These are phyloP conservation scores for Avena eriantha DNA, from an alignment of 176 grass and related monocot species.

Conservation along the genomic window DNA sequence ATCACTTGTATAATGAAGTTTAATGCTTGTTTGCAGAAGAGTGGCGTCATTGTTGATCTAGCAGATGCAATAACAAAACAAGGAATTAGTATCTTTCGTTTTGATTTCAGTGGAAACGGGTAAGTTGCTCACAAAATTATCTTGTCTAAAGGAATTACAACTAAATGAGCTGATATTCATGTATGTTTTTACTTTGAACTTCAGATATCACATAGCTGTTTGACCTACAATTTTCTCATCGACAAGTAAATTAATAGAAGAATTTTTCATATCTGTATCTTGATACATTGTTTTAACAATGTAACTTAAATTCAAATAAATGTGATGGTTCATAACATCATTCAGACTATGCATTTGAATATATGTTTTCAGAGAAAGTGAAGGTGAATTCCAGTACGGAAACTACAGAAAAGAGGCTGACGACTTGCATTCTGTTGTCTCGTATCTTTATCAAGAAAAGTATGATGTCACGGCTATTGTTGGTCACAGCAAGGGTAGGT, in stretches of 20 bases:
- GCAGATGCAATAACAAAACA: constrained; percentile 59
- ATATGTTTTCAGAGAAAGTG: constrained; percentile 62
- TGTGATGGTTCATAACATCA: constrained; percentile 19
- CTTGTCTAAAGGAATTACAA: constrained; percentile 8
- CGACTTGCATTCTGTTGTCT: constrained; percentile 66
- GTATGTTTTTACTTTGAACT: constrained; percentile 6
- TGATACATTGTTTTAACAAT: not conserved
- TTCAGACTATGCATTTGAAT: not conserved
- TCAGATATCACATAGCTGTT: constrained; percentile 1
- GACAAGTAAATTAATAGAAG: not conserved
- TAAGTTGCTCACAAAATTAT: constrained; percentile 42
- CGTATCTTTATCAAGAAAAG: constrained; percentile 57
- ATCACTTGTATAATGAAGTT: not conserved
- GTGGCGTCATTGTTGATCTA: constrained; percentile 65
- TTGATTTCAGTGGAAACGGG: constrained; percentile 99
- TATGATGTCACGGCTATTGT: constrained; percentile 67
- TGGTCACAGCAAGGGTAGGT: constrained; percentile 86
- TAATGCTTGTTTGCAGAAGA: constrained; percentile 55
- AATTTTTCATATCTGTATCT: not conserved
- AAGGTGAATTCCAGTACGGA: constrained; percentile 75
- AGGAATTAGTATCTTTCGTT: constrained; percentile 71
- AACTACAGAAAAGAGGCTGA: constrained; percentile 72
- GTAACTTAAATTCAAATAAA: not conserved
- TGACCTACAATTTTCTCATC: not conserved
- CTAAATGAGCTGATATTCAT: not conserved